Percentiles rank a stretch among this genome's conserved stretches.
phyloP scores from a whole-genome alignment of 352 stramenopile species.

The Pilasporangium apinafurcum region DNA sequence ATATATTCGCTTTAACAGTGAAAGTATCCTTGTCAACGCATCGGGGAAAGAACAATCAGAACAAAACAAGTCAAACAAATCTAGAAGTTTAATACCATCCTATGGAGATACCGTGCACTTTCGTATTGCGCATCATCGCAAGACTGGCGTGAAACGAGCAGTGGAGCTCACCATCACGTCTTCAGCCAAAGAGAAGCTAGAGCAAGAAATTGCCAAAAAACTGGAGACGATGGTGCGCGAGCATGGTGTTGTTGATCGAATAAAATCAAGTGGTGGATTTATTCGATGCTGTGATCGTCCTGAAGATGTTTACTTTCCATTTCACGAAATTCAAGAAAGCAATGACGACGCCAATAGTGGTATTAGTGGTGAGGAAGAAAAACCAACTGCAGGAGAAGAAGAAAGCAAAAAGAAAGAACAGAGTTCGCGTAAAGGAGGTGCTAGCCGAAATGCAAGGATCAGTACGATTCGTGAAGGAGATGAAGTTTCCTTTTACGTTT shows the following conservation, averaged over 20 bases:
- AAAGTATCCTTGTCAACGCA: conserved; percentile 23
- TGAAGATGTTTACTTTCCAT: conserved; percentile 67
- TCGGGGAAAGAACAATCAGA: conserved; percentile 4
- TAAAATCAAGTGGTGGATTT: conserved; percentile 62
- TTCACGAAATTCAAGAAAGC: conserved; percentile 51
- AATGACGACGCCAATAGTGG: neutral
- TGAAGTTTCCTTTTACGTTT: conserved; percentile 76
- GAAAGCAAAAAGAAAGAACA: conserved; percentile 3
- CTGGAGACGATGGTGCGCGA: conserved; percentile 49
- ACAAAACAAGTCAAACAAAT: conserved; percentile 11
- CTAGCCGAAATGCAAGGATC: conserved; percentile 8
- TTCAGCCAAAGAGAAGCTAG: conserved; percentile 54
- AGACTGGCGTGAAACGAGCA: conserved; percentile 53
- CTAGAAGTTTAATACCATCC: conserved; percentile 19
- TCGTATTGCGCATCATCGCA: conserved; percentile 63
- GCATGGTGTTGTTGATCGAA: conserved; percentile 42
- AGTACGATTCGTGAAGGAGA: conserved; percentile 42
- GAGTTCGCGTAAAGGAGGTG: conserved; percentile 4
- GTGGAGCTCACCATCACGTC: conserved; percentile 54
- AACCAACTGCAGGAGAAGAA: conserved; percentile 4
- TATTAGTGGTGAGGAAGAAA: conserved; percentile 7
- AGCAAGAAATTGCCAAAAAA: conserved; percentile 66
- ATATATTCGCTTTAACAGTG: conserved; percentile 46
- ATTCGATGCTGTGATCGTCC: conserved; percentile 64
- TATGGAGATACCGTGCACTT: conserved; percentile 73